Conservation (phyloP, 2,329 filamentous ascomycete genomes). For the Diplodia corticola region DNA sequence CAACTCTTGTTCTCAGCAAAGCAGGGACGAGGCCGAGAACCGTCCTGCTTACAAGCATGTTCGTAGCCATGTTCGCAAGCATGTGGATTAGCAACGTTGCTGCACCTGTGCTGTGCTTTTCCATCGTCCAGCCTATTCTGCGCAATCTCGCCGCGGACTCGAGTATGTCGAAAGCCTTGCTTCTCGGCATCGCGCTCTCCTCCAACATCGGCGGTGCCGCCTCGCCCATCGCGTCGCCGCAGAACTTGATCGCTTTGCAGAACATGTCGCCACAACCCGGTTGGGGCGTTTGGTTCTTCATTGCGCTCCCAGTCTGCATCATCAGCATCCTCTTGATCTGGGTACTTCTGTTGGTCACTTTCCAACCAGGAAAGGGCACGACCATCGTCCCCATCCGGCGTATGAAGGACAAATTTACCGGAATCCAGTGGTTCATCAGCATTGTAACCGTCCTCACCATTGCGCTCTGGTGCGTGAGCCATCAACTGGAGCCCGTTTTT, state of each 20-base stretch:
- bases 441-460: conserved; percentile 83
- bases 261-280: conserved; percentile 92
- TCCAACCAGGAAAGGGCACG: conserved; percentile 80
- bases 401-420: conserved; percentile 83
- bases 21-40: conserved; percentile 87
- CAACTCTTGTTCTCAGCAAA: conserved; percentile 93
- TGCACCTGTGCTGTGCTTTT: conserved; percentile 94
- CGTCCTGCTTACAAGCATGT: conserved; percentile 96
- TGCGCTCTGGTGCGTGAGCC: conserved; percentile 84
- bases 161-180: conserved; percentile 89
- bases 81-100: conserved; percentile 99
- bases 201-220: conserved; percentile 97
- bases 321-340: conserved; percentile 87
- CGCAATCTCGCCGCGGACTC: conserved; percentile 89
- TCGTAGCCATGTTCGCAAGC: conserved; percentile 93
- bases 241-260: conserved; percentile 94
- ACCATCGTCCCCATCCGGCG: conserved; percentile 89
- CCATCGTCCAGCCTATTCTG: conserved; percentile 94
- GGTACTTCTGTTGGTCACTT: conserved; percentile 79
- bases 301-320: conserved; percentile 88
- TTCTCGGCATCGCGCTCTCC: conserved; percentile 90
- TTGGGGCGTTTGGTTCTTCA: conserved; percentile 97
- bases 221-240: conserved; percentile 93
- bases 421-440: conserved; percentile 90
- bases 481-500: conserved; percentile 83